phyloP scores from a whole-genome alignment of 2,329 filamentous ascomycete genomes.

The Fusarium staphyleae region DNA sequence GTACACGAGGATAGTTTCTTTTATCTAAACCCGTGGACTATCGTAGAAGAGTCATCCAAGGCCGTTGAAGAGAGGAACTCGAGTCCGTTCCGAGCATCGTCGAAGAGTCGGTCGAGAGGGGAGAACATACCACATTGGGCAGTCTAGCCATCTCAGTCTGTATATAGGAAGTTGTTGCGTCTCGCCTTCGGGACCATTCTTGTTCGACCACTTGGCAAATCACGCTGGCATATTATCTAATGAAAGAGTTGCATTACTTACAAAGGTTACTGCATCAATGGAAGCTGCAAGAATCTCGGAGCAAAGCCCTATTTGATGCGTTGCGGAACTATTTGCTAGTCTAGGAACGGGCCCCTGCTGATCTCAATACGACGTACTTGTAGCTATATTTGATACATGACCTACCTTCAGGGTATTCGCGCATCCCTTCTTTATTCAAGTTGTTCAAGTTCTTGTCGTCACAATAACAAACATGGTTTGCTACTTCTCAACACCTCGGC shows the following conservation, averaged over 20 bases:
- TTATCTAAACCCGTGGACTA: no score
- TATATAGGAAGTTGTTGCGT: no score
- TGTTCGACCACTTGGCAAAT: no score
- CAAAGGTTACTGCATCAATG: background rate
- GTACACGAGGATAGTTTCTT: no score
- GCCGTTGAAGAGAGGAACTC: no score
- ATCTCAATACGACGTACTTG: conserved; percentile 1
- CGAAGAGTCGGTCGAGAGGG: conserved; percentile 20
- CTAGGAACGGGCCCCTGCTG: no score
- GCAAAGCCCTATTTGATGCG: background rate
- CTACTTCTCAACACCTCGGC: background rate
- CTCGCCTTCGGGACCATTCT: no score
- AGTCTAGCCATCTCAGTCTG: background rate
- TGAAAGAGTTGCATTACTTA: background rate
- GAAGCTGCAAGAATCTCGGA: background rate
- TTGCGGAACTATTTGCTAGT: no score
- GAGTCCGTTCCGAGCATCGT: no score
- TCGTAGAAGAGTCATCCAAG: no score
- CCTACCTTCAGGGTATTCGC: no score
- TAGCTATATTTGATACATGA: background rate
- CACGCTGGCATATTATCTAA: no score
- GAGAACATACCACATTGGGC: conserved; percentile 6
- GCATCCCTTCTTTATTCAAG: background rate
- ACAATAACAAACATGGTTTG: conserved; percentile 5
- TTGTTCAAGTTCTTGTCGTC: background rate